phyloP scores from a whole-genome alignment of 768 basidiomycete genomes.

The Boletus sensibilis region DNA sequence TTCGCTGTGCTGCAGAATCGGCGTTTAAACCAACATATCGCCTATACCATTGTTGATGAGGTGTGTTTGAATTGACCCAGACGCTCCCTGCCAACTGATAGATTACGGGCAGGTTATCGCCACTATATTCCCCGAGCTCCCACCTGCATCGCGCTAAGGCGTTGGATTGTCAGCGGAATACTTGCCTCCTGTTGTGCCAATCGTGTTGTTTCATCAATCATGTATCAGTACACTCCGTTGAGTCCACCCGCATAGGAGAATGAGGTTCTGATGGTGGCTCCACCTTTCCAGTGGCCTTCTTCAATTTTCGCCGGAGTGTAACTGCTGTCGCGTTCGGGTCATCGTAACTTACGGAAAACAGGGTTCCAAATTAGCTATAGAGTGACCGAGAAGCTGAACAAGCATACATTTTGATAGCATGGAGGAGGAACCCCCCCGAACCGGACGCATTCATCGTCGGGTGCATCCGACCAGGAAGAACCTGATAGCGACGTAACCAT shows the following conservation, averaged over 20 bases:
- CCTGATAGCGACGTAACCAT: conserved; percentile 90
- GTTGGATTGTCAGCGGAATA: neutral
- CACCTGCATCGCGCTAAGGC: conserved; percentile 10
- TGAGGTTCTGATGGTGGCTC: conserved; percentile 1
- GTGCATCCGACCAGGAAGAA: conserved; percentile 95
- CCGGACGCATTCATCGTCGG: conserved; percentile 91
- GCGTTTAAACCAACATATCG: conserved; percentile 91
- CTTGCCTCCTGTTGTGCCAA: neutral
- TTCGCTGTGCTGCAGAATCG: conserved; percentile 94
- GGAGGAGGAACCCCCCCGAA: conserved; percentile 84
- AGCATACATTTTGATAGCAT: conserved; percentile 80
- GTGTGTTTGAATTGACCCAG: conserved; percentile 40
- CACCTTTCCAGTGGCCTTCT: conserved; percentile 16
- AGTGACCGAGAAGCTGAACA: neutral
- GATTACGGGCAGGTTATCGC: conserved; percentile 46
- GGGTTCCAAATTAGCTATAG: neutral
- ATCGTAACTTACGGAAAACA: conserved; percentile 49
- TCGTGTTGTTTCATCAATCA: neutral
- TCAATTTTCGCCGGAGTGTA: conserved; percentile 42
- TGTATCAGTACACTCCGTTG: conserved; percentile 1
- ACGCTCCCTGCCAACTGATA: conserved; percentile 3
- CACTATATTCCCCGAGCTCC: conserved; percentile 58
- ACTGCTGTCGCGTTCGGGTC: conserved; percentile 61
- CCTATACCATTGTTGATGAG: conserved; percentile 88
- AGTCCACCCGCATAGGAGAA: conserved; percentile 20